Base-by-base conservation (phyloP, 176 grass and related monocot species). In the Avena atlantica region DNA sequence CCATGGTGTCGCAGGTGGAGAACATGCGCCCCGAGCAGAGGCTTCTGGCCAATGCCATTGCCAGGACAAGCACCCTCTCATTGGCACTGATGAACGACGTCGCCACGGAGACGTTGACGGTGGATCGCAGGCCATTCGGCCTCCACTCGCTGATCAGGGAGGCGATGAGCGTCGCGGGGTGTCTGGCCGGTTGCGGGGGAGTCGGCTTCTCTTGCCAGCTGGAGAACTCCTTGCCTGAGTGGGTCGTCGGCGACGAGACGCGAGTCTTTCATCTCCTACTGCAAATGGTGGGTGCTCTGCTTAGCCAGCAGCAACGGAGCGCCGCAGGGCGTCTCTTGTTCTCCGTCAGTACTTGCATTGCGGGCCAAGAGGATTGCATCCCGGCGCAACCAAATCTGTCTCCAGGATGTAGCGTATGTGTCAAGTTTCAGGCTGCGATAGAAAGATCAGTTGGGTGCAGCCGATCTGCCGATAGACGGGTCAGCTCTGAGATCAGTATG, bases 191-290 rank as follows among this genome's bases (percentile, higher is more conserved):
- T 9, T 85, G 78, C 64, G 31, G 27, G 15, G 82, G 85, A 1
- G 34, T 85, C 63, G 81, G n/a, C 4, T 90, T 93, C 81, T 62
- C 56, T 6, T 74, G 78, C 49, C 60, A 82, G 19, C 5, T 59
- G 56, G 81, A 78, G 19, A 45, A 10, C 12, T 29, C 73, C 2
- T 48, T 96, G 48, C 89, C 85, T 0, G 79, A 88, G 49, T 86
- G 70, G 40, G 91, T 93, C 10, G 53, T 96, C n/a, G 91, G 94
- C 53, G 91, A 96, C 23, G 94, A 96, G 27, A 93, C 50, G 31
- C 69, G 91, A 42, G 86, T 93, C 47, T 91, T 91, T 72, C 91
- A 93, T 23, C 81, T 93, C 14, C 65, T 96, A 8, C 80, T 96
- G 78, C 89, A 91, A 55, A 93, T 93, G 71, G 64, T 91, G 16